Evolutionary conservation across 73 alveolate genomes (phyloP), one percentile per base, ranked within the genome.

Genomic region (Symbiodinium natans): DNA sequence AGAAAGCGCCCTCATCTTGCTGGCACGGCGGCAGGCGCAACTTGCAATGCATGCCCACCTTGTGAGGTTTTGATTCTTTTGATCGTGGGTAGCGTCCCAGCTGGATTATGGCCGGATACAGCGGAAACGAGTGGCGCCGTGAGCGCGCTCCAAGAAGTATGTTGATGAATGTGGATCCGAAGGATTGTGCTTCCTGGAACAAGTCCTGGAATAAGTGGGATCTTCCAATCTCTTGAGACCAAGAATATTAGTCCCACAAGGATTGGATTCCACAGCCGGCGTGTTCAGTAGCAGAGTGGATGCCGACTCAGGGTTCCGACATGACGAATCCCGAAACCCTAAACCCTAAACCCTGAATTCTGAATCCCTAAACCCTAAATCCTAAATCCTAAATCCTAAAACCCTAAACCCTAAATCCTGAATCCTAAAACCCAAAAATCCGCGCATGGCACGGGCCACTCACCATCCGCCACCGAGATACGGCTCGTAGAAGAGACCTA

Each of bases 391-490:
- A 9, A 21, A 56, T 15, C 75, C 75, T 25, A 17, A 5, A 13
- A 25, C 75, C 0, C 34, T 25, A 21, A 56, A 56, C 29, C 75
- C 75, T 25, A 56, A 5, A 56, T 25, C 75, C 75, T 25, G 34
- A 25, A 17, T 15, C 33, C 80, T 25, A n/a, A 21, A 25, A 23
- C 13, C 80, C 80, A 27, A 25, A n/a, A 9, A 9, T 63, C 80
- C 33, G 17, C 33, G 2, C 80, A n/a, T 63, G 36, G 36, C 31
- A 3, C 77, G 3, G 36, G 80, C 13, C 36, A 63, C 80, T 63
- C 80, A 63, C 80, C 80, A 63, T 63, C 80, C 80, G 80, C 80
- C 80, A 63, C 80, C 80, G 80, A 63, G 80, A 63, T 63, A 63
- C 8, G 80, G 80, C 80, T 63, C 80, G 80, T 63, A 63, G 80